Base-by-base conservation (phyloP, 75 land plant genomes). In the Cryptomeria japonica region DNA sequence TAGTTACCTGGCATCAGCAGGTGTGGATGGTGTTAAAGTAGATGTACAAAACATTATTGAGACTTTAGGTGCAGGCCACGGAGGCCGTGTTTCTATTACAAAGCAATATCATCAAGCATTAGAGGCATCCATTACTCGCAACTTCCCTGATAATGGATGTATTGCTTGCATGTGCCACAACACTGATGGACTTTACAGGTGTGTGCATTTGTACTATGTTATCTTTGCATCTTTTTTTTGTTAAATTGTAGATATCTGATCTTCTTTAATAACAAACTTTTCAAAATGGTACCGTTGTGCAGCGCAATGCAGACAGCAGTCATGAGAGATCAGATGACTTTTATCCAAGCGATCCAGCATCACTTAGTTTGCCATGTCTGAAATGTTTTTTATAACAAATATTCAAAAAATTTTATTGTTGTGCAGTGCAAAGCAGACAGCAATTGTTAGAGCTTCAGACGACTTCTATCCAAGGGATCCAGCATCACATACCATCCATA, bases 161-260 rank as follows among this genome's bases (percentile, higher is more conserved):
- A 96, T 97, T 80, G 91, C 94, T 79, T 96, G 97, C 90, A 96
- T 97, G 99, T 89, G 96, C 91, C 99, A 97, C 90, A 97, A 96
- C 87, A 94, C 97, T 38, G 98, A 97, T 68, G 88, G 84, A 25
- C 86, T 94, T 68, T 94, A 92, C 87, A 88, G 94, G 94, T 91
- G 16, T 90, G 36, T 75, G 34, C 34, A 37, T 85, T 32, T 32
- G n/a, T 87, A 32, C 77, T 75, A 13, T 49, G 32, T 75, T 34
- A 34, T 32, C 77, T 75, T 12, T 75, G 77, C 5, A 32, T 11
- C 32, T 13, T 14, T 34, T 3, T 64, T 6, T 32, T 4, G 37
- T 72, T 31, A 32, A 75, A 34, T 34, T 75, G 70, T 28, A 64
- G 70, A 25, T 64, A 28, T 16, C 77, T 32, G 37, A 75, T 32